Base-by-base conservation (phyloP, 1,284 basidiomycete genomes). In the Thelephora terrestris region DNA sequence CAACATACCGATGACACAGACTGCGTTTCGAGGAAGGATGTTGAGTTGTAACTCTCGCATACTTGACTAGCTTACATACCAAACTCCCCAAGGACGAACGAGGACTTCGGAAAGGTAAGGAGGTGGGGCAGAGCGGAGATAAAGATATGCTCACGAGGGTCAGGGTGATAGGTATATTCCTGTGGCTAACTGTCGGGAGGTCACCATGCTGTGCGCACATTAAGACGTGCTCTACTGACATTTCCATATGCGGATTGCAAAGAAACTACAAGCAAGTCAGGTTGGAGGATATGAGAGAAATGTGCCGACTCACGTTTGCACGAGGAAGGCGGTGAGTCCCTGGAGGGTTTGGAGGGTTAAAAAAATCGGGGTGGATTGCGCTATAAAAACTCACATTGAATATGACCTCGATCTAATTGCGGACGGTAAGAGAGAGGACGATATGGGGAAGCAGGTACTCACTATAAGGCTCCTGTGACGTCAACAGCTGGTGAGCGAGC, bases 241-340 rank as follows among this genome's bases (percentile, higher is more conserved):
- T 50, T 68, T 71, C 71, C 71, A 78, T n/a, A 77, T 72, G 18
- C 77, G 68, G 50, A 73, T 54, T 20, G 71, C 66, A 53, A 77
- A 64, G 57, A 77, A 79, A 35, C 75, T 76, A 42, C 34, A n/a
- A 18, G n/a, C 7, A 20, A 9, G 4, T 16, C 21, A 24, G 29
- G 10, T 10, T 42, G 25, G 16, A 34, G 46, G 10, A 49, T 17
- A 9, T 12, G 24, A 17, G 23, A 27, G n/a, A 2, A 45, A 17
- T 32, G 49, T n/a, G 10, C 23, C 25, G 23, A 45, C 64, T 42
- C 51, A 76, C 75, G 67, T 63, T 70, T 78, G 76, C 1, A 77
- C 76, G 9, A 78, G 58, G 18, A 78, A 57, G 2, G 75, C 75
- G 38, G 75, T 73, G 47, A 76, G 64, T 3, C 71, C 74, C 75